phyloP scores from a whole-genome alignment of 2,329 filamentous ascomycete species.

The Pseudogymnoascus sp. region DNA sequence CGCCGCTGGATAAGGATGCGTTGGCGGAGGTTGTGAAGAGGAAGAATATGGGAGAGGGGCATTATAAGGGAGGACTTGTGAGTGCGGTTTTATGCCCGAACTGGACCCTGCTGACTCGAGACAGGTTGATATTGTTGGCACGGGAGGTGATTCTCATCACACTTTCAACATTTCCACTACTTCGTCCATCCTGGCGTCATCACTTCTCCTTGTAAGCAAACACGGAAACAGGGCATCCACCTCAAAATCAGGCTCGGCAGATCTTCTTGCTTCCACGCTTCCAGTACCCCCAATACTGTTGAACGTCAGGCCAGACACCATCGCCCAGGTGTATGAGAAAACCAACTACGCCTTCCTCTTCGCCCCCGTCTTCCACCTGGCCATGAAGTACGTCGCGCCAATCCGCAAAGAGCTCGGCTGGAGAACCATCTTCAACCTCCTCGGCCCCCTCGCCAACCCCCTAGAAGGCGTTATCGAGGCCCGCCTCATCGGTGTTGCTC shows the following conservation, averaged over 20 bases:
- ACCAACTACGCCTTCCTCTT: constrained; percentile 95
- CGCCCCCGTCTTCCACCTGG: constrained; percentile 91
- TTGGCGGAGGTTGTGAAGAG: constrained; percentile 54
- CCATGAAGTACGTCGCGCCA: constrained; percentile 80
- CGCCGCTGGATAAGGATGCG: constrained; percentile 56
- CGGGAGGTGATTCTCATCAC: constrained; percentile 90
- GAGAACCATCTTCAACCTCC: constrained; percentile 94
- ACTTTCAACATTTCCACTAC: constrained; percentile 99
- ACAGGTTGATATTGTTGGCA: constrained; percentile 84
- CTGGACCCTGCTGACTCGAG: background rate
- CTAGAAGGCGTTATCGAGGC: constrained; percentile 79
- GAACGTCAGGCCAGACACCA: constrained; percentile 62
- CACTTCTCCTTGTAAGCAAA: constrained; percentile 79
- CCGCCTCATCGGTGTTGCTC: constrained; percentile 84
- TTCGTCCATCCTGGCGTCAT: constrained; percentile 81
- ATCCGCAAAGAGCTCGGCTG: constrained; percentile 84
- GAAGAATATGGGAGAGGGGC: constrained; percentile 57
- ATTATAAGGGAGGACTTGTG: constrained; percentile 77
- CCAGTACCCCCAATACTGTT: constrained; percentile 66
- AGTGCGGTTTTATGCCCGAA: constrained; percentile 28
- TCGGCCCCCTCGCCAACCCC: constrained; percentile 88
- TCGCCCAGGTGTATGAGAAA: constrained; percentile 63
- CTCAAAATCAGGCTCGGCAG: constrained; percentile 89
- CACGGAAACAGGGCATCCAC: constrained; percentile 95
- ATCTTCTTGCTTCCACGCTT: constrained; percentile 70